These are phyloP conservation scores for Clohesyomyces aquaticus DNA, from an alignment of 495 filamentous ascomycete genomes.

Conservation along the genomic window DNA sequence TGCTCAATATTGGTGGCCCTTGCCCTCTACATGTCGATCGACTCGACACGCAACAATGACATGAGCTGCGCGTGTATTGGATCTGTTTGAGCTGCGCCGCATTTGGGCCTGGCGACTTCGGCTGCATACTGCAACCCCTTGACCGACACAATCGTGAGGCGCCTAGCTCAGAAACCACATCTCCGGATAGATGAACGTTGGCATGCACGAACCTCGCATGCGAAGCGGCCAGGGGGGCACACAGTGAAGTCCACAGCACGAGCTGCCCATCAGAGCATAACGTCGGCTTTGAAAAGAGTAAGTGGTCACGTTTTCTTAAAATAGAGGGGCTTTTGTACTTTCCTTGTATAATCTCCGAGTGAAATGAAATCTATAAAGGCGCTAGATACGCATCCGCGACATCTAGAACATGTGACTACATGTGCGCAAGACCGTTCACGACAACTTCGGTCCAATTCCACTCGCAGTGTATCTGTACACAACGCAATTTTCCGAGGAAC, in stretches of 20 bases:
- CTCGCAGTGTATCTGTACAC: neutral
- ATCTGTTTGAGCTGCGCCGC: constrained; percentile 10
- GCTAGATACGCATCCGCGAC: neutral
- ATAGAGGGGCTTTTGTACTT: no score
- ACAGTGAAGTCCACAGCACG: no score
- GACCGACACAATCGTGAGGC: no score
- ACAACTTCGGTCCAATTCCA: constrained; percentile 1
- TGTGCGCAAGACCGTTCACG: neutral
- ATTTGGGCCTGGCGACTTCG: neutral
- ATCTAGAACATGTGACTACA: constrained; percentile 2
- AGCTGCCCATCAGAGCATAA: no score
- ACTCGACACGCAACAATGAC: neutral
- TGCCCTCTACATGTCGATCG: constrained; percentile 8
- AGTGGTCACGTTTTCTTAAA: no score
- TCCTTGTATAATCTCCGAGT: no score
- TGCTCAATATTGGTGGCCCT: constrained; percentile 29
- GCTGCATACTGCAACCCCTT: neutral
- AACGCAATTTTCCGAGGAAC: neutral
- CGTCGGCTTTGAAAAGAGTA: no score
- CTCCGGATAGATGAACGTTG: neutral
- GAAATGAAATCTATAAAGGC: no score
- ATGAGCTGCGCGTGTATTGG: no score
- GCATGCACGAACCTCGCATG: no score
- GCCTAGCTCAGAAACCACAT: neutral
- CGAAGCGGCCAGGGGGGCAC: no score